Evolutionary conservation across 2,329 filamentous ascomycete species (phyloP).

Genomic region (Metarhizium album): DNA sequence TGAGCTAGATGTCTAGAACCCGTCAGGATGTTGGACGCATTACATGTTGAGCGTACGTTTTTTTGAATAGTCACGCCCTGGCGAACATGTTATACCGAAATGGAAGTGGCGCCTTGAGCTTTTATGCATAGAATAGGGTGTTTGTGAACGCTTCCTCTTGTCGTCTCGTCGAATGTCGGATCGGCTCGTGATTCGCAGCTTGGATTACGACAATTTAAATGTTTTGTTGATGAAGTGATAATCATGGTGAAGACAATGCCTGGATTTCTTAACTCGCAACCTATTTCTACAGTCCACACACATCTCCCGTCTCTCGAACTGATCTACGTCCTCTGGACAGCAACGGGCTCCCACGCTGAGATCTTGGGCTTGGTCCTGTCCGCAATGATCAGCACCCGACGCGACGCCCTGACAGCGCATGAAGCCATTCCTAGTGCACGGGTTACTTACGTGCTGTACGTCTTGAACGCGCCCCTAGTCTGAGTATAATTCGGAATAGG

Average conservation of each 20-base stretch:
- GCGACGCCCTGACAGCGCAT: too few species aligned
- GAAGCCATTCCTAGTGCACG: neutral
- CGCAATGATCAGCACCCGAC: constrained; percentile 11
- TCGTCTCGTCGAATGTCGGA: too few species aligned
- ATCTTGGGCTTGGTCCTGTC: constrained; percentile 43
- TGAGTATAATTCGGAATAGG: constrained; percentile 65
- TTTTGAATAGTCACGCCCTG: neutral
- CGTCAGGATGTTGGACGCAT: neutral
- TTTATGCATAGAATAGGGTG: too few species aligned
- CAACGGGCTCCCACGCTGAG: constrained; percentile 39
- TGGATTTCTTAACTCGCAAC: neutral
- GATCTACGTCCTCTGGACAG: constrained; percentile 21
- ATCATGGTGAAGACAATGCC: neutral
- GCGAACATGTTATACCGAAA: neutral
- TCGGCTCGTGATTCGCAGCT: too few species aligned
- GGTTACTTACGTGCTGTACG: constrained; percentile 80
- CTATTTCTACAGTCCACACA: constrained; percentile 15
- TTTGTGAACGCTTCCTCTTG: too few species aligned
- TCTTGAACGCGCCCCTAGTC: constrained; percentile 72
- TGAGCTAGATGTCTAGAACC: neutral
- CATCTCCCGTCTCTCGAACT: constrained; percentile 15
- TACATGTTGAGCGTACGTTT: neutral
- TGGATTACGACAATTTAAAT: neutral
- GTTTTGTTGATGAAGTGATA: neutral
- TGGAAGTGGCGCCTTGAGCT: neutral